Evolutionary conservation across 2,329 filamentous ascomycete species (phyloP).

Genomic region (Lasiodiplodia hormozganensis): DNA sequence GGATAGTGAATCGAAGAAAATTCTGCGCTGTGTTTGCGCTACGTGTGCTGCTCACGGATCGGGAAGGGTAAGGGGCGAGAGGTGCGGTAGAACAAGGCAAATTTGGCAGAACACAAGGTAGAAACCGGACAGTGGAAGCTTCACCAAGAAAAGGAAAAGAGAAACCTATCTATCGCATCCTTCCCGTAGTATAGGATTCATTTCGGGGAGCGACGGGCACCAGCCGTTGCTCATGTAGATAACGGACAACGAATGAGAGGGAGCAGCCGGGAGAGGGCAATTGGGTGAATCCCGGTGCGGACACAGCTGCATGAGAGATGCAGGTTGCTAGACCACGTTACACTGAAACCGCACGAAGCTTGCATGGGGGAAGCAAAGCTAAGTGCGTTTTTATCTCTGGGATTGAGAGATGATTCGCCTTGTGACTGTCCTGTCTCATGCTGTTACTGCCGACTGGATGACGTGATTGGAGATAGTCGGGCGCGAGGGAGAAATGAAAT

Average conservation of each 20-base stretch:
- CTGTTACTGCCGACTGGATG: no score
- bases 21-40: no score
- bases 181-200: not conserved
- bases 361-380: not conserved
- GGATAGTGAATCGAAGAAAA: no score
- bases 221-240: not conserved
- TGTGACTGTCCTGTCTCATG: not conserved
- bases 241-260: not conserved
- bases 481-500: not conserved
- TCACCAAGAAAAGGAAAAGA: no score
- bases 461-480: not conserved
- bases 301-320: not conserved
- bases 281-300: not conserved
- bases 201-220: no score
- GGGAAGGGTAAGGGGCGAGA: not conserved
- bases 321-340: not conserved
- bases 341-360: not conserved
- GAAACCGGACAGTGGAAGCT: no score
- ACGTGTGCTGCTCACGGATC: no score
- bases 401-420: not conserved
- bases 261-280: not conserved
- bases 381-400: not conserved
- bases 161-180: not conserved
- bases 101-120: no score
- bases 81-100: not conserved